Conservation (phyloP, 2,329 filamentous ascomycete genomes). For the Beauveria varroae region DNA sequence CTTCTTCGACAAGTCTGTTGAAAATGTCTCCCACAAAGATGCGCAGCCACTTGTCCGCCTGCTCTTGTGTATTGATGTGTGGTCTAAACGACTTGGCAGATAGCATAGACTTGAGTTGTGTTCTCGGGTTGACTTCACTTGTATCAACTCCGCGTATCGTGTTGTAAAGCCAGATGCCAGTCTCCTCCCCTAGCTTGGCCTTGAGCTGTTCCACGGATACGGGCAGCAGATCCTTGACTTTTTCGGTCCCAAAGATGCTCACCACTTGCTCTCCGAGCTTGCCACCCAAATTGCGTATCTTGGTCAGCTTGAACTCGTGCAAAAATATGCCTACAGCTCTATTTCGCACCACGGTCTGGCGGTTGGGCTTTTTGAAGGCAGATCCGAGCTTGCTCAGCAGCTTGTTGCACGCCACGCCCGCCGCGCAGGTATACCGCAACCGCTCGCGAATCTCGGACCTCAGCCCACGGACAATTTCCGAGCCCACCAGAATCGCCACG, state of each 20-base stretch:
- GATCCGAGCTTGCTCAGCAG: constrained; percentile 93
- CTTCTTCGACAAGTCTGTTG: constrained; percentile 82
- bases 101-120: constrained; percentile 94
- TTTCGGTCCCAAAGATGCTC: constrained; percentile 72
- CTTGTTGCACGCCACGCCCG: constrained; percentile 83
- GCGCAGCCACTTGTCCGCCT: constrained; percentile 75
- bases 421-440: constrained; percentile 86
- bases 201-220: constrained; percentile 71
- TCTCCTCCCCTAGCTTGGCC: constrained; percentile 72
- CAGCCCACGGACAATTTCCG: constrained; percentile 77
- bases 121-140: constrained; percentile 83
- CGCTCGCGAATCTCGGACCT: constrained; percentile 59
- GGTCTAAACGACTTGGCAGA: constrained; percentile 94
- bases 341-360: constrained; percentile 88
- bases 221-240: constrained; percentile 65
- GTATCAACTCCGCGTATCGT: constrained; percentile 78
- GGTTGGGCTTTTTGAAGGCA: constrained; percentile 85
- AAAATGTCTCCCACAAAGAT: constrained; percentile 93
- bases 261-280: constrained; percentile 86
- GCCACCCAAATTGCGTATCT: constrained; percentile 89
- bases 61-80: constrained; percentile 67
- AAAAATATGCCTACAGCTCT: constrained; percentile 75
- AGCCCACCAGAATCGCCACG: constrained; percentile 75
- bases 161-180: constrained; percentile 76
- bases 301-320: constrained; percentile 81